Conservation (phyloP, 176 grass and related monocot species). For the Thinopyrum elongatum region DNA sequence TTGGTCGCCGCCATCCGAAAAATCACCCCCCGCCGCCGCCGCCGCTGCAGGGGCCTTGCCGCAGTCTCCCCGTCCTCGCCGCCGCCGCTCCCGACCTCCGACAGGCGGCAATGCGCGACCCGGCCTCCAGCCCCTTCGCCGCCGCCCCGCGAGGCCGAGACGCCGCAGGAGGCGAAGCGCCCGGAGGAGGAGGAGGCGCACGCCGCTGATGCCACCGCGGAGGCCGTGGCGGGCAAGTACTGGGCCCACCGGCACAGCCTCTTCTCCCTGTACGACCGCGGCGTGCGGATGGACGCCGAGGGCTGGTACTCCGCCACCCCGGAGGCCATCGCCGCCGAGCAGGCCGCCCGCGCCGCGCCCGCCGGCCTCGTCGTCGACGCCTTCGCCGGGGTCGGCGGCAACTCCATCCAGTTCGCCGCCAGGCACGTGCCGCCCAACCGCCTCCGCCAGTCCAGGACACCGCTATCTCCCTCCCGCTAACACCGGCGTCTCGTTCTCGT, state of each 20-base stretch:
- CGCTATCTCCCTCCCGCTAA: background rate
- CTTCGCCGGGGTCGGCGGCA: slow-evolving; percentile 64
- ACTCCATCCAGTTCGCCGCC: slow-evolving; percentile 72
- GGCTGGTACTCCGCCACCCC: slow-evolving; percentile 74
- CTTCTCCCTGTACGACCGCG: slow-evolving; percentile 65
- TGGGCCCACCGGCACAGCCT: slow-evolving; percentile 55
- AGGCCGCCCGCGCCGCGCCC: slow-evolving; percentile 42
- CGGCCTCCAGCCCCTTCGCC: background rate
- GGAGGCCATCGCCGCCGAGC: slow-evolving; percentile 55
- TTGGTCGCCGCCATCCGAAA: background rate
- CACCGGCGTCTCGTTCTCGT: background rate
- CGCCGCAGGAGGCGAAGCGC: background rate
- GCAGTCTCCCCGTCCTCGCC: background rate
- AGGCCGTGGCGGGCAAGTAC: slow-evolving; percentile 47
- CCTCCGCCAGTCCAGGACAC: background rate
- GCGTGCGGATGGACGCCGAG: slow-evolving; percentile 72
- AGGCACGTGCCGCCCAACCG: slow-evolving; percentile 20
- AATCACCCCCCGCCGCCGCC: background rate
- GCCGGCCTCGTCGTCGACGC: slow-evolving; percentile 51
- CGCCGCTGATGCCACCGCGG: background rate
- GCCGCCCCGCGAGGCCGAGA: background rate
- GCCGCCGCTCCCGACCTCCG: background rate
- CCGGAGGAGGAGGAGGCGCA: background rate
- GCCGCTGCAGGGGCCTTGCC: background rate
- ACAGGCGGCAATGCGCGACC: background rate